Base-by-base conservation (phyloP, 352 stramenopile genomes). In the Pythium folliculosum region DNA sequence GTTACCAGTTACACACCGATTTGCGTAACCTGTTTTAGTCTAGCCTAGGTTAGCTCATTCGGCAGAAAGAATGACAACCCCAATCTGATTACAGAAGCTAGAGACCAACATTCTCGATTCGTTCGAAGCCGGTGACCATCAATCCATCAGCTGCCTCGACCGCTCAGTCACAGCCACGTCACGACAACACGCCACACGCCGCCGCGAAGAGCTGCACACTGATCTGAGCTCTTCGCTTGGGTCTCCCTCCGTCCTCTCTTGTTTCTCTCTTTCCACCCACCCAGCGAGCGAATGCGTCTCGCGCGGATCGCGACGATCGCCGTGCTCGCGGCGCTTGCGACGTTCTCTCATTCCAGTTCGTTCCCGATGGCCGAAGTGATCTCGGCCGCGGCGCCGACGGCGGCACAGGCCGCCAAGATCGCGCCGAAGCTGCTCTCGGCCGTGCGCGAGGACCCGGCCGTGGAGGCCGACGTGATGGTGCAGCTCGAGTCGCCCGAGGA, bases 391-490 rank as follows among this genome's bases (percentile, higher is more conserved):
- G 21, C 25, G 27, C 12, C 51, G 23, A 25, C 40, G 16, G 35
- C 40, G 6, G 16, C 40, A 5, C 32, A n/a, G 58, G 68, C 27
- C 65, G 25, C 44, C 32, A 90, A 90, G 62, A 69, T 88, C 44
- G 73, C 55, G 5, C 30, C 55, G 0, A 52, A 69, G 12, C 60
- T 90, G 60, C 70, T 77, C 27, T 40, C 21, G 10, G 63, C 70
- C 19, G 73, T 90, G 43, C 59, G 77, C 37, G 25, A 49, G 2
- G 70, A 80, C 27, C 16, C 54, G 19, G 40, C 56, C 14, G 60
- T 75, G 10, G 59, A 65, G 4, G 71, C 78, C 57, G 72, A 90
- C 66, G 65, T 90, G 52, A 78, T 88, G 77, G 64, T 88, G 27
- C 74, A 88, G 70, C 68, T 90, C 45, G 60, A 72, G 45, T 82